Evolutionary conservation across 1,284 basidiomycete genomes (phyloP), one percentile per base, ranked within the genome.

Genomic region (Ustilago loliicola): DNA sequence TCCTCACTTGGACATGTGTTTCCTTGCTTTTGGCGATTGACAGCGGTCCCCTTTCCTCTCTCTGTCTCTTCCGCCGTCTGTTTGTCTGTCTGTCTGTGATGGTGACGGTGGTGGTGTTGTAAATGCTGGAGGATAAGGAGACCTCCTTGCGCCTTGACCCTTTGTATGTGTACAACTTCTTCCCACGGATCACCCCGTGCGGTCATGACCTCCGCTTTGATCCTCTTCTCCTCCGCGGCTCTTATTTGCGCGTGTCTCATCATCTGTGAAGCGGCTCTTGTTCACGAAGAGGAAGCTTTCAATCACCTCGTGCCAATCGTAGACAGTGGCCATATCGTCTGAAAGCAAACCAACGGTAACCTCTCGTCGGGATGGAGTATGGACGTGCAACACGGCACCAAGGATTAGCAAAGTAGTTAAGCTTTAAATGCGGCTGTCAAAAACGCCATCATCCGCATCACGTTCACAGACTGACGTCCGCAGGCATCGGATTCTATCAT

Each of bases 1-100:
- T 29, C 48, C 48, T 50, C 25, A 30, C 48, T 50, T 50, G 23
- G 48, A 50, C 48, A 50, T 50, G 45, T 47, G 45, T 21, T 21
- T 23, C 45, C 45, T 47, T 47, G 45, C 45, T 10, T 47, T 47
- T 38, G 36, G 17, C 27, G 50, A 29, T 51, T 30, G 50, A 51
- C 47, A 21, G 47, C 36, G 36, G 3, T 38, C 15, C 9, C 17
- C 36, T 15, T 15, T 38, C 13, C 13, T 21, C 19, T 21, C n/a
- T 7, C 42, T 11, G 7, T 45, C n/a, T 21, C 19, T 17, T 45
- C 38, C 17, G 15, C 38, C 19, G 6, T 40, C 38, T 45, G n/a
- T 17, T n/a, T 21, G 7, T 45, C 42, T 21, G 10, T 8, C 36
- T 38, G 36, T 38, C 36, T 8, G 36, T 38, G 36, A 38, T 38